Conservation (phyloP, 345 rosid species). For the Hibiscus syriacus region DNA sequence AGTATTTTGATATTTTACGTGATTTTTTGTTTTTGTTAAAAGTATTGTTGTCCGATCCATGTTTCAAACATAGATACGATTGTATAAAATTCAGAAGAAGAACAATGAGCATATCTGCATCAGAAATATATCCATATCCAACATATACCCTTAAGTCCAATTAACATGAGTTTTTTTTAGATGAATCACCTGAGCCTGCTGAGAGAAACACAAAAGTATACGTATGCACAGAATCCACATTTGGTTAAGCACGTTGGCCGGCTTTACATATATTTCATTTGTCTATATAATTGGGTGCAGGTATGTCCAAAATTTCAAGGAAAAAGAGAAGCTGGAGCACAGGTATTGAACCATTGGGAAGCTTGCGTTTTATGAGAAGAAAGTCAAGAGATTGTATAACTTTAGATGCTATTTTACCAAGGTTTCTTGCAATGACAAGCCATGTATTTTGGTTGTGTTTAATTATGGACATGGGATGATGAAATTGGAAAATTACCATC, state of each 20-base stretch:
- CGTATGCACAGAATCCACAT: neutral
- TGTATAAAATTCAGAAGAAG: neutral
- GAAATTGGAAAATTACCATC: neutral
- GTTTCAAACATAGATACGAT: neutral
- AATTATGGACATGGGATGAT: neutral
- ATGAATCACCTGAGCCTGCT: neutral
- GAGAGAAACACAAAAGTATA: neutral
- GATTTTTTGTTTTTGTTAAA: neutral
- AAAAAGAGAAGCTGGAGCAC: slow-evolving; percentile 39
- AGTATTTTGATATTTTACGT: neutral
- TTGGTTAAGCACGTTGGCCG: neutral
- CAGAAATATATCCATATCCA: neutral
- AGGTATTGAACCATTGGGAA: slow-evolving; percentile 24
- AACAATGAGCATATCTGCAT: too few species aligned
- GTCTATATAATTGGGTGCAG: slow-evolving; percentile 18
- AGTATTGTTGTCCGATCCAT: too few species aligned
- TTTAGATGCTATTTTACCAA: neutral
- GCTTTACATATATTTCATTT: neutral
- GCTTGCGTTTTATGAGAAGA: neutral
- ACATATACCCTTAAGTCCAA: neutral
- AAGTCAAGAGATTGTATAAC: neutral
- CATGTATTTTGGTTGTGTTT: neutral
- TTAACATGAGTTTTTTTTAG: neutral
- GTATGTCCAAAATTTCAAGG: slow-evolving; percentile 32
- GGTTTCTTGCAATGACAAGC: neutral